Evolutionary conservation across 2,329 filamentous ascomycete genomes (phyloP).

Genomic region (Microcyclospora pomicola): DNA sequence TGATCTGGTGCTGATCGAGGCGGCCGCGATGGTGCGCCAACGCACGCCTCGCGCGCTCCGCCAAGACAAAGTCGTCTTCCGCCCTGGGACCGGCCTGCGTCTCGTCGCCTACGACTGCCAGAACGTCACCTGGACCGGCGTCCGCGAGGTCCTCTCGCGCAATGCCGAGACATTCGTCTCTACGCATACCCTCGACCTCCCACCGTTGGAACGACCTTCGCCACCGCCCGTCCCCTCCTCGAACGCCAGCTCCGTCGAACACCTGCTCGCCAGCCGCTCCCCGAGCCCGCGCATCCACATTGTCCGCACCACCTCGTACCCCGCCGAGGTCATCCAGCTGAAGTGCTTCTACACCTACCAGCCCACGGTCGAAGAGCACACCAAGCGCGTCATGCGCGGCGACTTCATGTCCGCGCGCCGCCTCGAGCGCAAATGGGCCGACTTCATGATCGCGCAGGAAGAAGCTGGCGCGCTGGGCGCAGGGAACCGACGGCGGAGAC

Average conservation of each 20-base stretch:
- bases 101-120: conserved; percentile 84
- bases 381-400: conserved; percentile 65
- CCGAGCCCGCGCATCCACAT: conserved; percentile 14
- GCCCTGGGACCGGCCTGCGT: conserved; percentile 46
- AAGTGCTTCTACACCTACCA: conserved; percentile 96
- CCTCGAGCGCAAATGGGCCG: conserved; percentile 83
- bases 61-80: conserved; percentile 27
- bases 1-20: conserved; percentile 73
- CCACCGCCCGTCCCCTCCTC: conserved; percentile 8
- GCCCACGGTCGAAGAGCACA: conserved; percentile 87
- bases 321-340: conserved; percentile 65
- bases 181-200: conserved; percentile 15
- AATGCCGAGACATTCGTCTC: conserved; percentile 61
- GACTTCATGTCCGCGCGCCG: conserved; percentile 60
- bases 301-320: conserved; percentile 39
- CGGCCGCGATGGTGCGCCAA: conserved; percentile 60
- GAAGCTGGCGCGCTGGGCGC: conserved; percentile 60
- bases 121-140: conserved; percentile 82
- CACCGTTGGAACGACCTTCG: conserved; percentile 9
- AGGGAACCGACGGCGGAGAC: conserved; percentile 54
- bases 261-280: conserved; percentile 5
- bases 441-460: conserved; percentile 85
- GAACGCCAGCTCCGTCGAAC: conserved; percentile 16
- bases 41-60: conserved; percentile 30
- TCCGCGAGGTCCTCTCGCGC: conserved; percentile 71